These are phyloP conservation scores for Dillenia suffruticosa DNA, from an alignment of 164 flowering plant species.

Conservation along the genomic window DNA sequence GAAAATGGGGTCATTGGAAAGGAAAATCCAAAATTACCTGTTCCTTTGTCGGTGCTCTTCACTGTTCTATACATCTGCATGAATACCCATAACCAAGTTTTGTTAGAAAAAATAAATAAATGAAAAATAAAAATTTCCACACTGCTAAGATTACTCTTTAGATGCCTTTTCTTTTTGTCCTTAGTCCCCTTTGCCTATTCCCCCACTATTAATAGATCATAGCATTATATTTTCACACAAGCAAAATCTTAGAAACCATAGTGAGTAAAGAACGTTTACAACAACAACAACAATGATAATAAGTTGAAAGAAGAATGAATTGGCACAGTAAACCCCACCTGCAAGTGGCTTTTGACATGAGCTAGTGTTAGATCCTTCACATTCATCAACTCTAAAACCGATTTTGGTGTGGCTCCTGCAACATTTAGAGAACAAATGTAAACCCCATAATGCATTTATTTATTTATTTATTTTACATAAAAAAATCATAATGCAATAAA, in stretches of 20 bases:
- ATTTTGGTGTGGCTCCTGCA: conserved; percentile 91
- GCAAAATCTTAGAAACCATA: neutral
- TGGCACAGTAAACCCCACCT: conserved; percentile 39
- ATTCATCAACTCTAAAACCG: conserved; percentile 88
- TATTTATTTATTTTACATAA: neutral
- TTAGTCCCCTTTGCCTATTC: conserved; percentile 10
- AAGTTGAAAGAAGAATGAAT: conserved; percentile 13
- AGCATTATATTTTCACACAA: conserved; percentile 3
- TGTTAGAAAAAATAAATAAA: neutral
- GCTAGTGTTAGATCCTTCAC: conserved; percentile 95
- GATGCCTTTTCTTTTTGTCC: conserved; percentile 29
- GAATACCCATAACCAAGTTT: conserved; percentile 10
- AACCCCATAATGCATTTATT: neutral
- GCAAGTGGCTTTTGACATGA: conserved; percentile 91
- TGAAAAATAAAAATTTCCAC: conserved; percentile 14
- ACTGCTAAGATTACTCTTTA: conserved; percentile 23
- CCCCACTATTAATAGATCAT: conserved; percentile 23
- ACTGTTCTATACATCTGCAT: conserved; percentile 83
- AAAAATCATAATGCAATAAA: neutral
- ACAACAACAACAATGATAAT: neutral
- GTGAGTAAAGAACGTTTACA: neutral
- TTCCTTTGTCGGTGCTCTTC: conserved; percentile 71
- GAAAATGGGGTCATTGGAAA: neutral
- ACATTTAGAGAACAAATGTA: neutral
- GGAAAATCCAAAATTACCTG: conserved; percentile 52